These are phyloP conservation scores for Scedosporium apiospermum DNA, from an alignment of 2,329 filamentous ascomycete genomes.

Conservation along the genomic window DNA sequence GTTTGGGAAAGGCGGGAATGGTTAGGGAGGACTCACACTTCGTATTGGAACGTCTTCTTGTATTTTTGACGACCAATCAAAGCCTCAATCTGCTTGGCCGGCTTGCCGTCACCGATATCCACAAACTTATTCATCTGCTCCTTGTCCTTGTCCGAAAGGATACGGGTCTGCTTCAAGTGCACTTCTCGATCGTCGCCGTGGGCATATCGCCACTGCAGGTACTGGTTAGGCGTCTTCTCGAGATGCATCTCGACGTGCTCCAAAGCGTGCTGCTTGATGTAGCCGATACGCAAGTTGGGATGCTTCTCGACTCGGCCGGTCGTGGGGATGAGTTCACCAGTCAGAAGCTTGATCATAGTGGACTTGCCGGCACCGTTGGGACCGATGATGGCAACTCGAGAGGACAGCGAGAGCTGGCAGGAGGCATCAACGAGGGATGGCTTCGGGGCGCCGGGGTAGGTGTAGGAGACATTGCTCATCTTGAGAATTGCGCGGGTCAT, in stretches of 20 bases:
- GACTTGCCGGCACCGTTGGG: conserved; percentile 98
- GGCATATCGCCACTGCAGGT: conserved; percentile 96
- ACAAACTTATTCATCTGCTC: conserved; percentile 87
- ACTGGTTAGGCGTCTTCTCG: conserved; percentile 98
- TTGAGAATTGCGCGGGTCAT: conserved; percentile 88
- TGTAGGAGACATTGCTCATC: conserved; percentile 85
- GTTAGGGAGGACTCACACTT: conserved; percentile 52
- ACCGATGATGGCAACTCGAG: conserved; percentile 90
- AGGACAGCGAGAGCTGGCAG: conserved; percentile 81
- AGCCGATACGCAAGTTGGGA: conserved; percentile 95
- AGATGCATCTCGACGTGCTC: conserved; percentile 99
- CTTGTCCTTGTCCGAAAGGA: conserved; percentile 75
- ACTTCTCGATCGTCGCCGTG: conserved; percentile 97
- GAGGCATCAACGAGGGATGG: conserved; percentile 81
- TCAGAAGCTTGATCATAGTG: conserved; percentile 94
- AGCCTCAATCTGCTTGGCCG: conserved; percentile 68
- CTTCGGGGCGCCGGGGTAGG: conserved; percentile 84
- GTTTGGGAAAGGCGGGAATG: neutral
- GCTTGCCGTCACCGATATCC: conserved; percentile 75
- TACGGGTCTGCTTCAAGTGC: conserved; percentile 92
- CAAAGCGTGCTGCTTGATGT: conserved; percentile 98
- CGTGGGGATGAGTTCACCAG: conserved; percentile 80
- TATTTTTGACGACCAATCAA: conserved; percentile 95
- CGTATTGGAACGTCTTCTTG: conserved; percentile 99
- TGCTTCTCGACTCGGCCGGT: conserved; percentile 91